Base-by-base conservation (phyloP, 768 basidiomycete genomes). In the Podaxis sp. region DNA sequence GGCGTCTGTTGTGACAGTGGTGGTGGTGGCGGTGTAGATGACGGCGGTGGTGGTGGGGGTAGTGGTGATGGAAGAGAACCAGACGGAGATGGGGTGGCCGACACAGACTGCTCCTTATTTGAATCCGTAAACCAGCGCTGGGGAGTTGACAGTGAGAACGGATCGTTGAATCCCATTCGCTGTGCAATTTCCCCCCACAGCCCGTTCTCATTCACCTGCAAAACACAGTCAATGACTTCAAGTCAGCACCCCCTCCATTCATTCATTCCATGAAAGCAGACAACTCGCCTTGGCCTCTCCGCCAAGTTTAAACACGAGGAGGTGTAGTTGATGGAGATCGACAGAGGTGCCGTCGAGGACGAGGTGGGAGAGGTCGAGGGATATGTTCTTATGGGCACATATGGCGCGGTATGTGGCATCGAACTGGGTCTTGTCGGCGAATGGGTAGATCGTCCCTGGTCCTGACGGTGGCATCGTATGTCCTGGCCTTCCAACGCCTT, bases 361-460 rank as follows among this genome's bases (percentile, higher is more conserved):
- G 21, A 61, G 59, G 18, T 40, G 59, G 5, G 52, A 37, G 13
- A 54, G 32, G 50, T 61, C 59, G 5, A 61, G 59, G 18, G 42
- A 55, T 14, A 55, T 61, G 35, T 55, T 61, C 25, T 61, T 61
- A n/a, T 61, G 52, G 6, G 35, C 18, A 16, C 59, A 61, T 61
- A 61, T 54, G 4, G 52, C 46, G 14, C 59, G 52, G 47, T 61
- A 61, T 14, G 59, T 61, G 2, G 35, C 16, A 1, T 61, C 52
- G n/a, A 61, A 61, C 23, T 61, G 59, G 13, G 18, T 6, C 32
- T 61, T 61, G 59, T 61, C 59, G 52, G 59, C 35, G 23, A 61
- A 61, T 7, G 59, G 59, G 44, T 61, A 61, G 53, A 61, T 61
- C 9, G 59, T 40, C 27, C 57, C 57, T 23, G 57, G 57, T 37